Conservation (phyloP, 148 eudicot genomes). For the Drosera capensis region DNA sequence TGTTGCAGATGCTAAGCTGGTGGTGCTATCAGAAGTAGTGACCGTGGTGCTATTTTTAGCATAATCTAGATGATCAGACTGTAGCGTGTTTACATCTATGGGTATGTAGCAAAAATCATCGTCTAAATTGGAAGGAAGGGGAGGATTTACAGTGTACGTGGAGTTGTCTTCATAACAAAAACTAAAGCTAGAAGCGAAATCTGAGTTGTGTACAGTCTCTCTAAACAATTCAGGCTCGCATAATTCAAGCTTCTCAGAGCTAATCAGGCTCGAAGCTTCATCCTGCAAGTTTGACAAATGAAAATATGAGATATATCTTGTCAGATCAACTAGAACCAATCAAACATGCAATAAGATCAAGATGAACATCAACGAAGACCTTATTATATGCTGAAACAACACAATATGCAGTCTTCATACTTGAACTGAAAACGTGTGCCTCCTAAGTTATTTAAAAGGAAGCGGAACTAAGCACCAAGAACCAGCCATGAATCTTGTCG, state of each 20-base stretch:
- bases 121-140: constrained; percentile 14
- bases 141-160: no score
- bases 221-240: constrained; percentile 51
- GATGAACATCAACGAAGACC: background rate
- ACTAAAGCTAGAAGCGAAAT: no score
- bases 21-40: background rate
- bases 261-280: constrained; percentile 44
- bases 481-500: no score
- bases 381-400: no score
- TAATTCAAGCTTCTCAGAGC: constrained; percentile 42
- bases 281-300: constrained; percentile 31
- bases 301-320: no score
- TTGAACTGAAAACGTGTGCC: no score
- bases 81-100: constrained; percentile 10
- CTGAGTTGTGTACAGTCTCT: constrained; percentile 47
- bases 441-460: no score
- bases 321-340: no score
- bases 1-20: background rate
- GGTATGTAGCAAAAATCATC: constrained; percentile 7
- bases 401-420: no score
- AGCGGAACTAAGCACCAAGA: no score
- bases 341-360: background rate
- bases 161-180: no score
- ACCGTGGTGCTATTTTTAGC: no score
- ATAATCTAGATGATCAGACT: background rate